A percentile compares a stretch with the other conserved stretches of the same genome.
Conservation (phyloP, 352 stramenopile genomes). For the Globisporangium apiculatum region DNA sequence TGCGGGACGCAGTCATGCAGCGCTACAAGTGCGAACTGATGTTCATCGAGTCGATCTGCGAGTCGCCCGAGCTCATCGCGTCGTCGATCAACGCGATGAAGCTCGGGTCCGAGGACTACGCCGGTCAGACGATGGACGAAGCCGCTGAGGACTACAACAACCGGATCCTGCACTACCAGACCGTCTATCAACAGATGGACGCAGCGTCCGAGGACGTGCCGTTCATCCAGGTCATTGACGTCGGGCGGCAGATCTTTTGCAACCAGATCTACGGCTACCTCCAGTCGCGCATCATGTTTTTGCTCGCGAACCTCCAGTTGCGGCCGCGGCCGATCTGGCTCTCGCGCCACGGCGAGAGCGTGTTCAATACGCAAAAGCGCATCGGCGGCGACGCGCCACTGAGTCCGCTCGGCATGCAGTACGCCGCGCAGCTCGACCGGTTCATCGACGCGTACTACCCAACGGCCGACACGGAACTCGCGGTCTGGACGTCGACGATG, state of each 20-base stretch:
- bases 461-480: constrained; percentile 57
- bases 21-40: constrained; percentile 75
- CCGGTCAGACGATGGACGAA: constrained; percentile 61
- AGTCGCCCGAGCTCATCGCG: constrained; percentile 61
- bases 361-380: constrained; percentile 96
- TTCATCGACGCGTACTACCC: constrained; percentile 91
- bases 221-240: constrained; percentile 82
- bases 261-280: constrained; percentile 85
- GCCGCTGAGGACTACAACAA: constrained; percentile 66
- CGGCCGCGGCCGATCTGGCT: constrained; percentile 94
- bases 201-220: constrained; percentile 44
- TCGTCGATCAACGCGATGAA: constrained; percentile 86
- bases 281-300: constrained; percentile 90
- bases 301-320: constrained; percentile 95
- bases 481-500: constrained; percentile 97
- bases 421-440: constrained; percentile 89
- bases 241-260: constrained; percentile 75
- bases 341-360: constrained; percentile 94
- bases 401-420: constrained; percentile 89
- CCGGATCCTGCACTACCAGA: constrained; percentile 76
- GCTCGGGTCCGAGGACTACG: constrained; percentile 75
- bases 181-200: constrained; percentile 59
- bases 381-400: constrained; percentile 95
- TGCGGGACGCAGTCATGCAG: constrained; percentile 42
- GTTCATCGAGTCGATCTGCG: constrained; percentile 81